Evolutionary conservation across 495 filamentous ascomycete genomes (phyloP).

Genomic region (Cenococcum geophilum): DNA sequence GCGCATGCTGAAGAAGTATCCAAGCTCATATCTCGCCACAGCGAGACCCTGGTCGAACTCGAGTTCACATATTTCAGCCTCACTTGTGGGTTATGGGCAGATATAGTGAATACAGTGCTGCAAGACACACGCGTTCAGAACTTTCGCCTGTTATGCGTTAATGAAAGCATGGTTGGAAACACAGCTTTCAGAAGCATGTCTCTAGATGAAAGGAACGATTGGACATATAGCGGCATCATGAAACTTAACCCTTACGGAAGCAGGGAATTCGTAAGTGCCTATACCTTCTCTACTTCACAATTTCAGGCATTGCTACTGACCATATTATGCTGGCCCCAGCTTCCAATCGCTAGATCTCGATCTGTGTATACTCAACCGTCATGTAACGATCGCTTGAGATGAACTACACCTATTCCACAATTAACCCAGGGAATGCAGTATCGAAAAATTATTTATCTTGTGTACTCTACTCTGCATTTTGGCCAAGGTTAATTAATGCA

Average conservation of each 20-base stretch:
- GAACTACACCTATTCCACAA: no score
- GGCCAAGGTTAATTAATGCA: no score
- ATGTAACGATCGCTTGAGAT: no score
- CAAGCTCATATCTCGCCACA: slow-evolving; percentile 17
- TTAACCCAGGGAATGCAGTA: no score
- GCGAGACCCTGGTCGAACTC: slow-evolving; percentile 8
- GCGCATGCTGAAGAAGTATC: slow-evolving; percentile 8
- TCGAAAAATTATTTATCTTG: no score
- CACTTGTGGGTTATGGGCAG: slow-evolving; percentile 11
- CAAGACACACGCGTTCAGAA: slow-evolving; percentile 3
- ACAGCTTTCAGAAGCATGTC: slow-evolving; percentile 1
- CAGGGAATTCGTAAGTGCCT: slow-evolving; percentile 16
- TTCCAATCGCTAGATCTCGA: not conserved
- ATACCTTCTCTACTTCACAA: not conserved
- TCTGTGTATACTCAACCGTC: not conserved
- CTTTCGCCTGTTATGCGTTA: slow-evolving; percentile 9
- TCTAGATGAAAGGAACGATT: not conserved
- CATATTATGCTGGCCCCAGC: not conserved
- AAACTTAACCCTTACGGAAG: not conserved
- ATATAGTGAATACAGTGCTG: slow-evolving; percentile 18
- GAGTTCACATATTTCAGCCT: slow-evolving; percentile 13
- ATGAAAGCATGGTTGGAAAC: slow-evolving; percentile 10
- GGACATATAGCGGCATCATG: slow-evolving; percentile 17
- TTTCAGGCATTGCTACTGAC: not conserved
- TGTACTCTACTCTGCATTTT: no score